These are phyloP conservation scores for Russula dissimulans DNA, from an alignment of 768 basidiomycete species.

Conservation along the genomic window DNA sequence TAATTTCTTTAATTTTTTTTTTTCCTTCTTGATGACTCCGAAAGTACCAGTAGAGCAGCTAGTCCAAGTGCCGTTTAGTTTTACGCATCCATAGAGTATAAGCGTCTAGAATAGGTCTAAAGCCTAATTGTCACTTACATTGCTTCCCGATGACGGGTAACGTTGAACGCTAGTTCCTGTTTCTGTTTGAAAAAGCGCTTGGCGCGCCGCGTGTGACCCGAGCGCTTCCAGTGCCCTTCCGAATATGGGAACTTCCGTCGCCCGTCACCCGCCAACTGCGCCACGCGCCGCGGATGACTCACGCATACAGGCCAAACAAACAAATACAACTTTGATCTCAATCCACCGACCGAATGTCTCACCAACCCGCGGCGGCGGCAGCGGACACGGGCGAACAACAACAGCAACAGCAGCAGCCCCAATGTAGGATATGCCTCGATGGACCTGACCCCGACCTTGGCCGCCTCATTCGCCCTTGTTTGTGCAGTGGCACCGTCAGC, in stretches of 20 bases:
- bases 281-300: not conserved
- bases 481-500: constrained; percentile 72
- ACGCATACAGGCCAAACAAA: not conserved
- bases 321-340: not conserved
- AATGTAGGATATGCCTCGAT: constrained; percentile 81
- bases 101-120: constrained; percentile 14
- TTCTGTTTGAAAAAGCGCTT: not conserved
- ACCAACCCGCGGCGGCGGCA: not conserved
- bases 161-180: not conserved
- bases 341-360: not conserved
- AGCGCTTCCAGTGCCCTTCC: not conserved
- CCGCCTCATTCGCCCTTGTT: constrained; percentile 72
- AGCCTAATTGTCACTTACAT: constrained; percentile 17
- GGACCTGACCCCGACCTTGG: constrained; percentile 58
- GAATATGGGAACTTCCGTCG: not conserved
- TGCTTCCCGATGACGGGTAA: not conserved
- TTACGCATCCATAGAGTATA: not conserved
- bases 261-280: too few species aligned
- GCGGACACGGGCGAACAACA: not conserved
- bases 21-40: not conserved
- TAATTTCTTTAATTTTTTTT: not conserved
- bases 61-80: not conserved
- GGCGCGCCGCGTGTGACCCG: not conserved
- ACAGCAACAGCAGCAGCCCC: constrained; percentile 41
- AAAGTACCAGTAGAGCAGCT: constrained; percentile 1